Percentiles rank a stretch among this genome's conserved stretches.
These are phyloP conservation scores for Ophiostoma quercus DNA, from an alignment of 2,329 filamentous ascomycete genomes.

Conservation along the genomic window DNA sequence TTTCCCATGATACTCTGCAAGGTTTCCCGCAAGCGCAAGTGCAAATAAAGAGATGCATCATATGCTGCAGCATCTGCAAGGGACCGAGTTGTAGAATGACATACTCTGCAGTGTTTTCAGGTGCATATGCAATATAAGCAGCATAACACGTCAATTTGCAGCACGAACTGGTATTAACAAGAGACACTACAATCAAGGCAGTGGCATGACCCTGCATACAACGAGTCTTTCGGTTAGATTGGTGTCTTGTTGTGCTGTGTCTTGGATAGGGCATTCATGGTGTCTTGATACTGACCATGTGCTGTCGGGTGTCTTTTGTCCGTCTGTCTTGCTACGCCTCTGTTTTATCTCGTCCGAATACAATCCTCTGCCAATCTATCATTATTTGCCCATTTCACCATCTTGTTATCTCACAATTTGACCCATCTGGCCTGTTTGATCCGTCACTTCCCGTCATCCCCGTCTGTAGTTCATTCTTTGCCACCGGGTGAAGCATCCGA, in stretches of 20 bases:
- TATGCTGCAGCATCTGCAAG: background rate
- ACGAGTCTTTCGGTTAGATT: background rate
- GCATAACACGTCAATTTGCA: background rate
- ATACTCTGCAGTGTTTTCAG: background rate
- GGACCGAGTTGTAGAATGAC: background rate
- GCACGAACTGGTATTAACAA: background rate
- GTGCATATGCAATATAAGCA: background rate
- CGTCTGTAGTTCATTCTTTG: background rate
- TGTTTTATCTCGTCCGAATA: background rate
- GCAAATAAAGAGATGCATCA: background rate
- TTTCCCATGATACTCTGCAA: background rate
- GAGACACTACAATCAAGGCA: background rate
- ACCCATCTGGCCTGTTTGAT: background rate
- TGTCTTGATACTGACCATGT: background rate
- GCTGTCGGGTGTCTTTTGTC: background rate
- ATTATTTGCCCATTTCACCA: too few species aligned
- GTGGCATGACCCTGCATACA: background rate
- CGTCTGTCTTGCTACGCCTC: background rate
- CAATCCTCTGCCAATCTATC: too few species aligned
- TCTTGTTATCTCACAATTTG: background rate
- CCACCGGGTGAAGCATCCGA: conserved; percentile 7
- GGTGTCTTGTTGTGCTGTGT: background rate
- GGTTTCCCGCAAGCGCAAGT: background rate
- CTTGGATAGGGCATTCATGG: background rate
- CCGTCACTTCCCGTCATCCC: background rate